A percentile compares a stretch with the other conserved stretches of the same genome.
phyloP scores from a whole-genome alignment of 129 eudicot genomes.

The sunflower (Helianthus annuus) region DNA sequence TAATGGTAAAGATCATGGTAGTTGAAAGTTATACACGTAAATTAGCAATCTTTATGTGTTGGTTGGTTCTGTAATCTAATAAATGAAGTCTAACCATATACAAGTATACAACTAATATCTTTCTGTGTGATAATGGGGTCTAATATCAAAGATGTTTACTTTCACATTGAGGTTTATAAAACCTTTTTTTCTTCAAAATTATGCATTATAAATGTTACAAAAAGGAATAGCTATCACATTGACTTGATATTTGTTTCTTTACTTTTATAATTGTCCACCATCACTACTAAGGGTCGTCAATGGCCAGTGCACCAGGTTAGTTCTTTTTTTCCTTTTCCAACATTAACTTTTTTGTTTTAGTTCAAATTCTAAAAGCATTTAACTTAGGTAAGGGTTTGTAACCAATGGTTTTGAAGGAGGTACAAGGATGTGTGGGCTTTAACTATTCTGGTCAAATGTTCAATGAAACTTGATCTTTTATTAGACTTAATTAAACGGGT shows the following conservation, averaged over 20 bases:
- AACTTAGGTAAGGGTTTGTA: too few relatives aligned
- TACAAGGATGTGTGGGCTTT: too few relatives aligned
- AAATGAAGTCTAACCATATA: not conserved
- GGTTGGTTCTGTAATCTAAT: not conserved
- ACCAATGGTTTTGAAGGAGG: too few relatives aligned
- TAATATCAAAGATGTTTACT: not conserved
- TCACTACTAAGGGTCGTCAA: not conserved
- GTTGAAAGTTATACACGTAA: not conserved
- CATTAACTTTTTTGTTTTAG: too few relatives aligned
- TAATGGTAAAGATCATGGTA: not conserved
- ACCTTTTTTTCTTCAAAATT: not conserved
- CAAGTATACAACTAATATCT: not conserved
- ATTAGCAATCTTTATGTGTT: not conserved
- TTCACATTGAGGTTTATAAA: not conserved
- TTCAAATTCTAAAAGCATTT: too few relatives aligned
- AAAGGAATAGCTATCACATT: not conserved
- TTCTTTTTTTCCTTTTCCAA: too few relatives aligned
- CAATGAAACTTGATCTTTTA: too few relatives aligned
- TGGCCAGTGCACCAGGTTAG: not conserved
- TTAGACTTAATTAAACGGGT: too few relatives aligned
- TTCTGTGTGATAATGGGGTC: not conserved
- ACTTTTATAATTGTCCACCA: not conserved
- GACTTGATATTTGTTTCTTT: not conserved
- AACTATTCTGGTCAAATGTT: too few relatives aligned
- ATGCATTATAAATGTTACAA: not conserved